Evolutionary conservation across 768 basidiomycete genomes (phyloP).

Genomic region (Strobilomyces dryophilus): DNA sequence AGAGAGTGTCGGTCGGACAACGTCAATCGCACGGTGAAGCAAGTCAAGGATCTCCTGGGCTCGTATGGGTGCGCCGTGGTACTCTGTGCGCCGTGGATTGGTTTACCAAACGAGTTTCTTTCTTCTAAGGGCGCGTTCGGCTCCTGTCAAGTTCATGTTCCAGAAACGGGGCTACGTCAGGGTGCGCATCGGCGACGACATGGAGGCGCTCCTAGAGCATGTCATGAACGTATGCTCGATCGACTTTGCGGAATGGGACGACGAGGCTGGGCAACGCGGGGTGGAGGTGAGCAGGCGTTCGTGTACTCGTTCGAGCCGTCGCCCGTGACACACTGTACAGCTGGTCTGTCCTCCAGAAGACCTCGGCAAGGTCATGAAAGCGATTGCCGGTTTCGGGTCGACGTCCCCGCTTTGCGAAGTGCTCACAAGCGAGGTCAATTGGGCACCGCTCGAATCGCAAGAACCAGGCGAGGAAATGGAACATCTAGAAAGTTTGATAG

Average conservation of each 20-base stretch:
- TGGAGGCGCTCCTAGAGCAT: constrained; percentile 35
- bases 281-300: constrained; percentile 29
- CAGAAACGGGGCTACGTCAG: constrained; percentile 49
- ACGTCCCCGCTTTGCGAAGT: constrained; percentile 35
- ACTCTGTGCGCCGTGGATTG: background rate
- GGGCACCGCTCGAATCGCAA: constrained; percentile 44
- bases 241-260: constrained; percentile 40
- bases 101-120: background rate
- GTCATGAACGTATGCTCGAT: constrained; percentile 40
- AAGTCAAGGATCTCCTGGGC: constrained; percentile 49
- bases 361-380: constrained; percentile 37
- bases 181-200: constrained; percentile 36
- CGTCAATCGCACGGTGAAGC: constrained; percentile 55
- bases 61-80: constrained; percentile 39
- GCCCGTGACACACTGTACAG: constrained; percentile 25
- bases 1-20: constrained; percentile 67
- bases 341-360: constrained; percentile 42
- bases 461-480: constrained; percentile 29
- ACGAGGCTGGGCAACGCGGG: constrained; percentile 31
- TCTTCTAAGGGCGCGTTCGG: constrained; percentile 47
- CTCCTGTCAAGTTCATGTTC: constrained; percentile 67
- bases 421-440: constrained; percentile 48
- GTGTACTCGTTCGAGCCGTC: background rate
- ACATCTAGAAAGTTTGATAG: constrained; percentile 43
- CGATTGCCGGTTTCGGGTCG: constrained; percentile 24